Evolutionary conservation across 371 early-diverging fungal genomes (phyloP), one percentile per base, ranked within the genome.

Genomic region (Nosema bombycis): DNA sequence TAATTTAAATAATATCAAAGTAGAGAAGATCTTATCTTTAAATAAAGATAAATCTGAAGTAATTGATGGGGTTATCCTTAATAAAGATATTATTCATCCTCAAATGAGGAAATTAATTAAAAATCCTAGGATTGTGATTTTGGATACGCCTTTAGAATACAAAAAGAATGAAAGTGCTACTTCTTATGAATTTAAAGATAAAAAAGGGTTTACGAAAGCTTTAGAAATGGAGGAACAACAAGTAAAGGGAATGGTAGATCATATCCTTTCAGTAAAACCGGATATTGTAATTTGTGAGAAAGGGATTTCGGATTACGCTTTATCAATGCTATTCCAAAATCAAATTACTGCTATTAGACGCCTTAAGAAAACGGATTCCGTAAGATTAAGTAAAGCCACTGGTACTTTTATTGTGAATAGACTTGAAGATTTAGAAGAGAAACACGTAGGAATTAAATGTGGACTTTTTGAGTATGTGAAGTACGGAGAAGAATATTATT

Each of bases 91-190:
- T 26, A 94, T 96, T 37, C 98, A 99, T 87, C 92, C 96, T 79
- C 93, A 94, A 88, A 99, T 98, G 99, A 92, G 96, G 80, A 92
- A 95, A 74, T 88, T 88, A 73, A 96, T 99, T 75, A 93, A 94
- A 85, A 96, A 97, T 87, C 98, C 99, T 24, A 91, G 96, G 76
- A 90, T 99, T 80, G 87, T 98, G 18, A 88, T 98, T 74, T 88
- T 99, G 74, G 98, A 98, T 88, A 96, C 96, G 84, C 96, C 97
- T 33, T 89, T 99, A 65, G 99, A 98, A 87, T 99, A 99, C 90
- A 96, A 97, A 88, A 99, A 99, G 90, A 96, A 97, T 73, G 99
- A 98, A 87, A 94, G 94, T 62, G 96, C 96, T 87, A 98, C 98
- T 65, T 92, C 93, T 86, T 94, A 96, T 82, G 98, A 98, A 88